Conservation (phyloP, 371 early-diverging fungal genomes). For the Catenaria anguillulae region DNA sequence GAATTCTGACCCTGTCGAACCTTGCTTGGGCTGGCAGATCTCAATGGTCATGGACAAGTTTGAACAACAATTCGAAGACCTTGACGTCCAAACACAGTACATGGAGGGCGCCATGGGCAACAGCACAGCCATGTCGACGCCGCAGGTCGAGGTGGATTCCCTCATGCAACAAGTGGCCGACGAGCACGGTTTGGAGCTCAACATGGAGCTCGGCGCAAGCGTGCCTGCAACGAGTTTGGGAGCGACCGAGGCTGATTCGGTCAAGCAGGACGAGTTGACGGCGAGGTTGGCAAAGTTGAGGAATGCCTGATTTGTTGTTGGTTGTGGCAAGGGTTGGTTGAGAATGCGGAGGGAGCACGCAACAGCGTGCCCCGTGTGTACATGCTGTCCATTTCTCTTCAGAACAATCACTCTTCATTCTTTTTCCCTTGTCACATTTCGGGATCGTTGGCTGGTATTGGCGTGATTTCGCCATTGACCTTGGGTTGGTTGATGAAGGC, state of each 20-base stretch:
- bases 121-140: conserved; percentile 70
- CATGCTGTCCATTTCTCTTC: no score
- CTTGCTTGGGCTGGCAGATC: conserved; percentile 51
- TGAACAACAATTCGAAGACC: conserved; percentile 79
- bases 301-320: conserved; percentile 23
- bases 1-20: no score
- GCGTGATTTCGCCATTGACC: no score
- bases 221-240: neutral
- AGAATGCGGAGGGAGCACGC: no score
- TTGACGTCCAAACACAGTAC: conserved; percentile 81
- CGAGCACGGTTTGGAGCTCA: conserved; percentile 76
- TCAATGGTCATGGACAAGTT: conserved; percentile 89
- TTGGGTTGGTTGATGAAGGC: no score
- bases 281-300: conserved; percentile 50
- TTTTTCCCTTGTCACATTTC: no score
- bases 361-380: no score
- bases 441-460: no score
- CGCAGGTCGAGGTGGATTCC: conserved; percentile 78
- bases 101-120: conserved; percentile 83
- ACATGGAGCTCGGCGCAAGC: conserved; percentile 26
- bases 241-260: neutral
- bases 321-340: no score
- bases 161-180: conserved; percentile 89
- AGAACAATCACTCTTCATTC: no score
- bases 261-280: conserved; percentile 41